Percentiles rank a stretch among this genome's conserved stretches.
Conservation (phyloP, 202 grass and related monocot species). For the Miscanthus sacchariflorus region DNA sequence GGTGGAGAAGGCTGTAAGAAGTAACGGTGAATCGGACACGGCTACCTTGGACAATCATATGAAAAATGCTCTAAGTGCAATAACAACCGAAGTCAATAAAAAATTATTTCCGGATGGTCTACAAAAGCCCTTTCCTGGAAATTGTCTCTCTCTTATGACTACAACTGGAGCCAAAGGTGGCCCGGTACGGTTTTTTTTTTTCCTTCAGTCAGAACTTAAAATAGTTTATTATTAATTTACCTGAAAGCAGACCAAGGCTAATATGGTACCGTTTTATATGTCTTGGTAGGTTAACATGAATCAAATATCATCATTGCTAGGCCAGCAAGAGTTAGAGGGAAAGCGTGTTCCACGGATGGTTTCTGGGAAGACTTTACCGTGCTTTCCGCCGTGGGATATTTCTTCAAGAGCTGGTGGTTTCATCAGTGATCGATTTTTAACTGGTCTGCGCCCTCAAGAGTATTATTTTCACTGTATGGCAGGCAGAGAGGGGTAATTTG, state of each 20-base stretch:
- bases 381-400: constrained; percentile 92
- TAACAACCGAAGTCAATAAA: constrained; percentile 69
- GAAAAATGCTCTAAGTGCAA: constrained; percentile 54
- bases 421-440: constrained; percentile 92
- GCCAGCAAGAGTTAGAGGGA: constrained; percentile 94
- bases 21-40: constrained; percentile 69
- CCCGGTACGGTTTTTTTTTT: constrained; percentile 55
- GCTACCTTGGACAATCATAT: constrained; percentile 68
- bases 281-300: constrained; percentile 91
- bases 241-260: background rate
- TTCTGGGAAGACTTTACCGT: constrained; percentile 94
- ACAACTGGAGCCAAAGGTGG: constrained; percentile 91
- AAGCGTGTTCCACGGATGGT: constrained; percentile 89
- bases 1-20: constrained; percentile 74
- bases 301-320: constrained; percentile 95
- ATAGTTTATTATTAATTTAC: constrained; percentile 7
- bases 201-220: background rate
- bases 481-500: constrained; percentile 89
- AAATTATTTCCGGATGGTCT: constrained; percentile 71
- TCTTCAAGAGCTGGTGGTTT: constrained; percentile 84
- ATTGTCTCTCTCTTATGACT: constrained; percentile 98
- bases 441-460: constrained; percentile 95
- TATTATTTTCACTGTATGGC: constrained; percentile 99
- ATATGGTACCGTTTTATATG: constrained; percentile 8
- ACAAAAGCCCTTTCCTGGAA: constrained; percentile 74